Evolutionary conservation across 352 stramenopile species (phyloP), one percentile per base, ranked within the genome.

Genomic region (Globisporangium yorkense): DNA sequence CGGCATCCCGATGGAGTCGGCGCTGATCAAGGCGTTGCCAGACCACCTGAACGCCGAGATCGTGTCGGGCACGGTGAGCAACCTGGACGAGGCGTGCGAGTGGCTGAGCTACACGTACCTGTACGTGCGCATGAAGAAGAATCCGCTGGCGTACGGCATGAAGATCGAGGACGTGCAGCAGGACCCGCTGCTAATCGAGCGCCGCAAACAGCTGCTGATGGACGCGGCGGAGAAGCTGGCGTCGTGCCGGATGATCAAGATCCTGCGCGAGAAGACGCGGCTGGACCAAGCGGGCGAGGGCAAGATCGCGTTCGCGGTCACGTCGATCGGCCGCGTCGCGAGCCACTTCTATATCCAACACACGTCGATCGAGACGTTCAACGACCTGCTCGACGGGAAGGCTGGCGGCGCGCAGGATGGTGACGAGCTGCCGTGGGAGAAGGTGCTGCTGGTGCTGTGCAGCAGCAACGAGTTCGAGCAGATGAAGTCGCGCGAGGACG

Each of bases 31-130:
- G 80, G 88, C 97, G 21, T 76, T 99, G 20, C 89, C 96, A 2
- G 98, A 99, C 66, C 96, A 99, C 63, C 68, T 99, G 54, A 99
- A 99, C 70, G 97, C 97, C 5, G 98, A 99, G 67, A 97, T 99
- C 51, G 96, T 99, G 7, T 97, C 96, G 3, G 97, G 97, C 4
- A 99, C 97, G 0, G 96, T 99, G 15, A 98, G 94, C 18, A 99
- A 97, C 56, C 80, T 99, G 5, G 71, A 95, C 3, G 96, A 99
- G 68, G 97, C 95, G 3, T 95, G 96, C 15, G 85, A 90, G 44
- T 99, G 97, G 97, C 82, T 99, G 35, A 94, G 85, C 49, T 98
- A 98, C 71, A 99, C 98, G 12, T 99, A 99, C 73, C 63, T 99
- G n/a, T 98, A 98, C 67, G 95, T 99, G 12, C 85, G 97, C 31